phyloP scores from a whole-genome alignment of 176 grass and related monocot genomes.

The Eleusine indica region DNA sequence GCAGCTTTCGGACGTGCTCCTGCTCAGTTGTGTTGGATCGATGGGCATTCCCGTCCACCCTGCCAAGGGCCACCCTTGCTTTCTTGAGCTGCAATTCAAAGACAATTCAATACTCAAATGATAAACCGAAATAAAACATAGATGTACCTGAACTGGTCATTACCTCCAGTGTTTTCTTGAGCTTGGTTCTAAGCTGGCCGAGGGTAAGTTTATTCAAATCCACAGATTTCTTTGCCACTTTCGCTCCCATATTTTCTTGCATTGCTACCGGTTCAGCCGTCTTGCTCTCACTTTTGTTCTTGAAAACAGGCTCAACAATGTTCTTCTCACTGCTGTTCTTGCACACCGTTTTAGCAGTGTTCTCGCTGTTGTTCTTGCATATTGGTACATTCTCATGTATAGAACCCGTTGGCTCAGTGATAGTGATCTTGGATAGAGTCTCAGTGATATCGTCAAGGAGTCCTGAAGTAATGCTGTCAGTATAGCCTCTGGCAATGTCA shows the following conservation, averaged over 20 bases:
- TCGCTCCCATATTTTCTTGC: background rate
- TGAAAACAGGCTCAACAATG: background rate
- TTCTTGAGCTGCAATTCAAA: constrained; percentile 43
- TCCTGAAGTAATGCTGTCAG: background rate
- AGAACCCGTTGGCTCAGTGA: background rate
- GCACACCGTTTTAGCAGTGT: background rate
- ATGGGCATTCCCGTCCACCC: constrained; percentile 47
- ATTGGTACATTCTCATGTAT: background rate
- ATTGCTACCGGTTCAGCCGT: background rate
- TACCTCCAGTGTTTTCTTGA: constrained; percentile 64
- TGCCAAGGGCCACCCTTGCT: constrained; percentile 56
- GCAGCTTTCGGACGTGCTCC: constrained; percentile 12
- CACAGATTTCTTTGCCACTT: background rate
- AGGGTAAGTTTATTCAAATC: constrained; percentile 37
- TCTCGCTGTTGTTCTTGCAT: background rate
- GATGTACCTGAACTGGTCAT: background rate
- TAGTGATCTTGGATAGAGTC: background rate
- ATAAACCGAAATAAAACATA: background rate
- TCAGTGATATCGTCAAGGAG: background rate
- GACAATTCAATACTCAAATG: background rate
- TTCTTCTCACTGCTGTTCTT: background rate
- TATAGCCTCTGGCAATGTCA: background rate
- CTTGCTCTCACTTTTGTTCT: background rate
- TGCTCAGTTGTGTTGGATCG: constrained; percentile 19
- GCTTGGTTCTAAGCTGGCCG: constrained; percentile 39